phyloP scores from a whole-genome alignment of 2,329 filamentous ascomycete genomes.

The Penicillium sclerotigenum region DNA sequence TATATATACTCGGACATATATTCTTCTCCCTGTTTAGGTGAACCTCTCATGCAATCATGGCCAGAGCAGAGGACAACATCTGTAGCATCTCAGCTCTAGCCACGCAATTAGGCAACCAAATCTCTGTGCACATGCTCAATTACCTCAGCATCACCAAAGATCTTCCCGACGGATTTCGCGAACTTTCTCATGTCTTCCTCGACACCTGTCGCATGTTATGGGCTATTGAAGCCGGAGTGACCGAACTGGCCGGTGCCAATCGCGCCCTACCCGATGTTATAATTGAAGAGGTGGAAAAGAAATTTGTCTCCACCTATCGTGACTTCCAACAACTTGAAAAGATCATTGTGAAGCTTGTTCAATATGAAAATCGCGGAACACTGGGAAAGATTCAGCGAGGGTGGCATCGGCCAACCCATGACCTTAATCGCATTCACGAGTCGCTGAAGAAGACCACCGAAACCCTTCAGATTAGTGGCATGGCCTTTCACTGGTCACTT shows the following conservation, averaged over 20 bases:
- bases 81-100: slow-evolving; percentile 53
- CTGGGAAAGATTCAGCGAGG: slow-evolving; percentile 60
- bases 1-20: no score
- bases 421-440: slow-evolving; percentile 34
- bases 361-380: slow-evolving; percentile 60
- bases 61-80: slow-evolving; percentile 18
- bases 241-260: slow-evolving; percentile 50
- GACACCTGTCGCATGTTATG: slow-evolving; percentile 65
- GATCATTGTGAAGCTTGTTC: slow-evolving; percentile 59
- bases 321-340: slow-evolving; percentile 64
- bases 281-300: slow-evolving; percentile 61
- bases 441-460: slow-evolving; percentile 59
- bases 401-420: slow-evolving; percentile 45
- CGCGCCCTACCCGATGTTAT: slow-evolving; percentile 60
- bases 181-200: slow-evolving; percentile 63
- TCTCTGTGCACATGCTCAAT: slow-evolving; percentile 63
- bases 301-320: slow-evolving; percentile 58
- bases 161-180: slow-evolving; percentile 55
- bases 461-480: slow-evolving; percentile 60
- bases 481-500: slow-evolving; percentile 66
- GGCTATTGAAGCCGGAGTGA: slow-evolving; percentile 65
- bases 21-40: neutral
- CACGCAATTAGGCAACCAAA: slow-evolving; percentile 60
- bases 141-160: slow-evolving; percentile 58
- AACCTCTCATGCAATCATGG: slow-evolving; percentile 1